These are phyloP conservation scores for Mucor piriformis DNA, from an alignment of 371 early-diverging fungal species.

Conservation along the genomic window DNA sequence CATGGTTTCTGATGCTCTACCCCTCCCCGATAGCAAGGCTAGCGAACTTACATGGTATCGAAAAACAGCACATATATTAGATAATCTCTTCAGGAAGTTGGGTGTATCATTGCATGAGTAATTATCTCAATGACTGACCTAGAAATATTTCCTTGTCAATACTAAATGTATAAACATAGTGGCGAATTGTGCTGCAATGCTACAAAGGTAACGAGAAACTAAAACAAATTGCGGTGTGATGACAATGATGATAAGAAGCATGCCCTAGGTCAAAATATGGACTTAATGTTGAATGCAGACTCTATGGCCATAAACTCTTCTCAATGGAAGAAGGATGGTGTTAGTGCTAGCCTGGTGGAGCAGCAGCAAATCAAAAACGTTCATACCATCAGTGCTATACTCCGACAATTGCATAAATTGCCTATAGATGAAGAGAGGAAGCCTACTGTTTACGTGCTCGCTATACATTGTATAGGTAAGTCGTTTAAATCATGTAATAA, in stretches of 20 bases:
- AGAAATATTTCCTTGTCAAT: neutral
- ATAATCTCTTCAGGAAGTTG: neutral
- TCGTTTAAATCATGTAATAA: neutral
- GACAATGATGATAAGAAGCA: conserved; percentile 1
- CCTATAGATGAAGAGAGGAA: neutral
- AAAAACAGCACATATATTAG: neutral
- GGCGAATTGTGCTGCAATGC: conserved; percentile 2
- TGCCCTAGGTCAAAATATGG: neutral
- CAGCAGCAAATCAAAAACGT: conserved; percentile 10
- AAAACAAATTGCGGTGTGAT: conserved; percentile 1
- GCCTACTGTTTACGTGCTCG: neutral
- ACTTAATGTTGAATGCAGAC: conserved; percentile 2
- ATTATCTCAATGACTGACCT: neutral
- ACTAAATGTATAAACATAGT: neutral
- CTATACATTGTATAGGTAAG: conserved; percentile 9
- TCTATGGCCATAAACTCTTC: neutral
- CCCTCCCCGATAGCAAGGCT: neutral
- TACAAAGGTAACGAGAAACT: conserved; percentile 1
- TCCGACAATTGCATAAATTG: neutral
- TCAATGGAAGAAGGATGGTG: conserved; percentile 9
- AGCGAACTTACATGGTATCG: neutral
- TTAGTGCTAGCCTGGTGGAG: neutral
- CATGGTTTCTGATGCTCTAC: neutral
- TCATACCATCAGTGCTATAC: conserved; percentile 3
- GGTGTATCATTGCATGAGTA: neutral